Base-by-base conservation (phyloP, 208 protist species). In the Leishmania guyanensis region DNA sequence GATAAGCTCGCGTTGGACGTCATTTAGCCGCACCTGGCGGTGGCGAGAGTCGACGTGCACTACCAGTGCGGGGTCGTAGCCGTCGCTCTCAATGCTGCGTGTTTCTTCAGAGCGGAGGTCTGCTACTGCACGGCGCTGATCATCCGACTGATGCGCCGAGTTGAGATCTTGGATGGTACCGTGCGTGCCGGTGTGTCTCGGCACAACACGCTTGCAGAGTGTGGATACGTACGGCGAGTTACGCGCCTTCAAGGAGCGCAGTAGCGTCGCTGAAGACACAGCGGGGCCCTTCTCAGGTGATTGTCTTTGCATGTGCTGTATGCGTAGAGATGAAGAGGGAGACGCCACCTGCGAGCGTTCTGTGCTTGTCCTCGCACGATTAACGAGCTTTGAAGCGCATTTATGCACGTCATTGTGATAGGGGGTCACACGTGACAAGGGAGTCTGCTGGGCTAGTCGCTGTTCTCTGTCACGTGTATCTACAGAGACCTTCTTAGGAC, bases 1-100 rank as follows among this genome's bases (percentile, higher is more conserved):
- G 48, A 93, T 46, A 6, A 94, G 62, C 68, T 89, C 88, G 5
- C 82, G 84, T 74, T 96, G 92, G 0, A 88, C 77, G 26, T 50
- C 60, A 68, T 88, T 92, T 17, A 96, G 81, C 22, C 90, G 86
- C 39, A 96, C 39, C 58, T 88, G 79, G 36, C 80, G 75, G 17
- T 58, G 80, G 2, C 80, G 70, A 4, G 87, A 86, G 77, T 96
- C 86, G 14, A 91, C 70, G 56, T 69, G 86, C 53, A 94, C 82
- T n/a, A 93, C 88, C 20, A 87, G 66, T 36, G 88, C 91, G 29
- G 91, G 91, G 69, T 95, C 92, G 75, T 91, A 90, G 33, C 77
- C 73, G 48, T 69, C 22, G 9, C 36, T 26, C n/a, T 54, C n/a
- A 3, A 77, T 53, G 56, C 33, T 56, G 48, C 62, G 48, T n/a